Evolutionary conservation across 2,329 filamentous ascomycete genomes (phyloP), one percentile per base, ranked within the genome.

Genomic region (Aspergillus persii): DNA sequence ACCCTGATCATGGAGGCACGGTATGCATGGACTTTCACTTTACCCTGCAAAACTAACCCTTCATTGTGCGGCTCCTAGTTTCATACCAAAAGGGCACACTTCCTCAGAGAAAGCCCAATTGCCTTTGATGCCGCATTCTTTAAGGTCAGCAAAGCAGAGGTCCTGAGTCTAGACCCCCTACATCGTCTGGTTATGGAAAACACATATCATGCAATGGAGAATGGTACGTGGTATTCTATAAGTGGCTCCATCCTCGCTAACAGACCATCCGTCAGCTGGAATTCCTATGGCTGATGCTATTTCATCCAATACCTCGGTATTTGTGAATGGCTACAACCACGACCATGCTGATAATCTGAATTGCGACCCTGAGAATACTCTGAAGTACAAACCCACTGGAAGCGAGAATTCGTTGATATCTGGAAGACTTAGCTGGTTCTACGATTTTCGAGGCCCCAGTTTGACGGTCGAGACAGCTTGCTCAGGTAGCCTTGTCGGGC

Each of bases 401-500:
- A 54, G 59, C 1, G 63, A 60, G 1, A 65, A 64, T 50, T 62
- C 68, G 1, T 62, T 67, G 8, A 46, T 69, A 7, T 66, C 67
- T 0, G 66, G 68, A 39, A 52, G 69, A 23, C 56, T 69, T 4
- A 67, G 65, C 51, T 69, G 65, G 65, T 68, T 68, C 52, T 69
- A 65, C 53, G 66, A 69, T 50, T 66, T 70, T 15, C 63, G 63
- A 33, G 67, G 64, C 23, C 66, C 68, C 9, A 75, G 73, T 47
- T 66, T 73, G 63, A 70, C 68, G 0, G 65, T 79, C 6, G 70
- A 74, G n/a, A 80, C 79, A 0, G 79, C 72, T 2, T 79, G 78
- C 52, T 79, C 77, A 0, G 72, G 76, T 3, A 71, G 75, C 6
- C 53, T 80, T 11, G 66, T 72, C 2, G 70, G 62, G 4, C 61